Evolutionary conservation across 2,329 filamentous ascomycete species (phyloP), one percentile per base, ranked within the genome.

Genomic region (Penicillium vulpinum): DNA sequence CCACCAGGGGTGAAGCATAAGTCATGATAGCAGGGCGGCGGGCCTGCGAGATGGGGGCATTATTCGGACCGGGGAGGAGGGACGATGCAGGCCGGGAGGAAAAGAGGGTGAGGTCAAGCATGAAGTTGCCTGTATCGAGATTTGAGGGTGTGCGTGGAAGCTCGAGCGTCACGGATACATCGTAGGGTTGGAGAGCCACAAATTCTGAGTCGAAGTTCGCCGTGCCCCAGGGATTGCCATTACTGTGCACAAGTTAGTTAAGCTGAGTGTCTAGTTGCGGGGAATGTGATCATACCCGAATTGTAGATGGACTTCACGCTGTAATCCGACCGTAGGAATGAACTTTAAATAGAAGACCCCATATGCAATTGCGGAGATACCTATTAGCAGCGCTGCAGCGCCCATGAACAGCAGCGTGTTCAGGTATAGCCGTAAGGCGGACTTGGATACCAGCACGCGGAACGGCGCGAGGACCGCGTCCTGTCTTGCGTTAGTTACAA

Each of bases 41-140:
- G 0, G 90, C 89, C 38, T 78, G 82, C 63, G 86, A 84, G 2
- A 90, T 75, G 1, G 87, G 70, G 7, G 74, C 68, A n/a, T 62
- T 62, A 51, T 72, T 71, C n/a, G 60, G 54, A 21, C 63, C 61
- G 2, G 56, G 65, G 35, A 67, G 64, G 28, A 64, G 70, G 28
- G 64, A 73, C 4, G 66, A 71, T 9, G 75, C 74, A 24, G 75
- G 73, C 24, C 77, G 75, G 26, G 81, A 52, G n/a, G 54, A 81
- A 48, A 90, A 81, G 50, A 96, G 83, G 58, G 86, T 83, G 16
- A 96, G 78, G 45, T 90, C 88, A 18, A 97, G 79, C 94, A 99
- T 99, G 80, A 97, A 97, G 77, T 97, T 97, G 28, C 94, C 94
- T 15, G 84, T 83, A 2, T 83, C 83, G 22, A 89, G 76, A 68